Evolutionary conservation across 1,284 basidiomycete species (phyloP).

Genomic region (Trametes sp.): DNA sequence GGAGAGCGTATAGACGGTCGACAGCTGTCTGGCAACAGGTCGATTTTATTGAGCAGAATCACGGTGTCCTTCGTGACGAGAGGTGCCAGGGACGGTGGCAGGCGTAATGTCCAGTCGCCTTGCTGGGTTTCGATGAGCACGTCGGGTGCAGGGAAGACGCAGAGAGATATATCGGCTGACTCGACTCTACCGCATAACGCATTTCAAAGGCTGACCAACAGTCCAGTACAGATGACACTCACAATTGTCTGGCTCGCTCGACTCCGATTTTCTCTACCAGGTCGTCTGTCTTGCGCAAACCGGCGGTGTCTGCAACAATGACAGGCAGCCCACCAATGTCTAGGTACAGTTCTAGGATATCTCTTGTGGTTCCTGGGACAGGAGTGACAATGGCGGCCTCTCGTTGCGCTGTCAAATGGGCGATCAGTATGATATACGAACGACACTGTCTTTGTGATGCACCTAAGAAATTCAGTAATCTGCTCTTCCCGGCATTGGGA

Average conservation of each 20-base stretch:
- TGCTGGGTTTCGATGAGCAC: slow-evolving; percentile 36
- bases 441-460: slow-evolving; percentile 25
- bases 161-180: slow-evolving; percentile 75
- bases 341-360: slow-evolving; percentile 82
- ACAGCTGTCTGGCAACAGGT: slow-evolving; percentile 47
- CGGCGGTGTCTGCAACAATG: slow-evolving; percentile 85
- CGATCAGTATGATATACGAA: not conserved
- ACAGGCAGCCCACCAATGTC: slow-evolving; percentile 89
- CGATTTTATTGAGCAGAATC: slow-evolving; percentile 79
- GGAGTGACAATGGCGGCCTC: slow-evolving; percentile 90
- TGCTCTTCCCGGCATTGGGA: slow-evolving; percentile 91
- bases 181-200: slow-evolving; percentile 58
- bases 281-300: slow-evolving; percentile 76
- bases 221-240: slow-evolving; percentile 36
- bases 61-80: slow-evolving; percentile 64
- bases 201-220: slow-evolving; percentile 7
- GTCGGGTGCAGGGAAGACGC: slow-evolving; percentile 76
- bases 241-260: slow-evolving; percentile 73
- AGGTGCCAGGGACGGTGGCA: slow-evolving; percentile 56
- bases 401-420: slow-evolving; percentile 65
- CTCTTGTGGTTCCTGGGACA: slow-evolving; percentile 88
- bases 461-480: slow-evolving; percentile 84
- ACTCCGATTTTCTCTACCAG: slow-evolving; percentile 86
- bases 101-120: slow-evolving; percentile 30
- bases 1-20: slow-evolving; percentile 12